Percentiles rank a stretch among this genome's conserved stretches.
Conservation (phyloP, 208 protist genomes). For the Tritrichomonas musculus region DNA sequence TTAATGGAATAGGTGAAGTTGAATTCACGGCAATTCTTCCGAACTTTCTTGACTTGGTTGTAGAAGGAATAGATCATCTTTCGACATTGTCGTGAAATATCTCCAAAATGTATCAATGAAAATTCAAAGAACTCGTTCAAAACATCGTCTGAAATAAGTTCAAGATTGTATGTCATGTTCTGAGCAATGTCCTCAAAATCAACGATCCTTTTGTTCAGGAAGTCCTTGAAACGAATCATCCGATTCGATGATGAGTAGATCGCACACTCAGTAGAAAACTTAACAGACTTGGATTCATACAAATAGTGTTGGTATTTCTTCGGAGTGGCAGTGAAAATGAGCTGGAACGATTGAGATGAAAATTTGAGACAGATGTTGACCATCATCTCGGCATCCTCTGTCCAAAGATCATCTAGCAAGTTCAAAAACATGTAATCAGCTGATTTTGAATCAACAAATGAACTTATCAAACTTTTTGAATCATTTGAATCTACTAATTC, state of each 20-base stretch:
- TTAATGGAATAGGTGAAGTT: background rate
- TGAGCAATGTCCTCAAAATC: background rate
- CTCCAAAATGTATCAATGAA: background rate
- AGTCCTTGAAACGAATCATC: background rate
- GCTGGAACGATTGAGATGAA: background rate
- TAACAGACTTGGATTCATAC: background rate
- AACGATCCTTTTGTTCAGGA: background rate
- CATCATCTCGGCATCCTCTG: background rate
- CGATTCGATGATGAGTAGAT: background rate
- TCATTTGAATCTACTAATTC: too few relatives aligned
- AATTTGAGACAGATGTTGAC: background rate
- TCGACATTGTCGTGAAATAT: too few relatives aligned
- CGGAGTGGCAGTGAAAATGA: background rate
- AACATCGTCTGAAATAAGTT: background rate
- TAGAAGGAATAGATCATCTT: too few relatives aligned
- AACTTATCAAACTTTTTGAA: too few relatives aligned
- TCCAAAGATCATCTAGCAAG: background rate
- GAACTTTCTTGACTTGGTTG: too few relatives aligned
- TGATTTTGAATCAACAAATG: too few relatives aligned
- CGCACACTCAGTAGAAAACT: background rate
- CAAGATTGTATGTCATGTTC: background rate
- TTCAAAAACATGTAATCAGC: background rate
- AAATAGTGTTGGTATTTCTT: background rate
- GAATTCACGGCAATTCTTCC: background rate
- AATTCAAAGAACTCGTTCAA: background rate